These are phyloP conservation scores for Coemansia sp. DNA, from an alignment of 192 early-diverging fungal species.

Conservation along the genomic window DNA sequence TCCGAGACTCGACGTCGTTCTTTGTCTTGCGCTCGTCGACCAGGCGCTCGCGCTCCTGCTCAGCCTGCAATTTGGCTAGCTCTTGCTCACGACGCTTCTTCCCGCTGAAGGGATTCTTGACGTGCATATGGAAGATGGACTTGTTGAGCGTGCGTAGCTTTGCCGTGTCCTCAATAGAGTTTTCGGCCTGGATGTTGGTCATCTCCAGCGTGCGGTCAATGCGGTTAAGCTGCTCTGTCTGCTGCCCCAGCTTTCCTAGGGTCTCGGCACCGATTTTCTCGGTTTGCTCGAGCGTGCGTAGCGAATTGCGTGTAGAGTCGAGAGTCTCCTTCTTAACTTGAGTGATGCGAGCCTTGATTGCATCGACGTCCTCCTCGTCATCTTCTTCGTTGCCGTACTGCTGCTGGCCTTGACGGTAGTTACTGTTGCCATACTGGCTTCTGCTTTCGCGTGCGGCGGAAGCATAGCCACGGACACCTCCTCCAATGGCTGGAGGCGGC, in stretches of 20 bases:
- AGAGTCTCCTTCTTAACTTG: conserved; percentile 68
- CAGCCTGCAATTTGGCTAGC: conserved; percentile 58
- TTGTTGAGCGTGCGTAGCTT: conserved; percentile 63
- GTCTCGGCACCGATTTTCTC: conserved; percentile 63
- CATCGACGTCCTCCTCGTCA: conserved; percentile 65
- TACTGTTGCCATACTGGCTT: conserved; percentile 14
- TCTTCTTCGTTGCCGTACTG: conserved; percentile 35
- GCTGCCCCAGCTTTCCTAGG: conserved; percentile 68
- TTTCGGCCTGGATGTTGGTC: conserved; percentile 39
- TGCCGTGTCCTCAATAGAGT: conserved; percentile 39
- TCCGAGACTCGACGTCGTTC: conserved; percentile 62
- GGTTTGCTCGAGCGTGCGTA: conserved; percentile 64
- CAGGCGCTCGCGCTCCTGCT: conserved; percentile 32
- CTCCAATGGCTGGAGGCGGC: background rate
- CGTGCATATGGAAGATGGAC: conserved; percentile 73
- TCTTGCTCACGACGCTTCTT: conserved; percentile 64
- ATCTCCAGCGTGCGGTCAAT: conserved; percentile 72
- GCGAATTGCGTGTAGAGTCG: conserved; percentile 66
- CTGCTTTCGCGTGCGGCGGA: conserved; percentile 32
- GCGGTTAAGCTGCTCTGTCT: conserved; percentile 55
- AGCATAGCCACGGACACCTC: conserved; percentile 37
- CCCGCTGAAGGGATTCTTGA: conserved; percentile 71
- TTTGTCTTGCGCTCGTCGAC: conserved; percentile 57
- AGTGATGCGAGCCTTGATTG: conserved; percentile 66
- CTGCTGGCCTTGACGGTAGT: conserved; percentile 23